phyloP scores from a whole-genome alignment of 768 basidiomycete genomes.

The Serendipita indica region DNA sequence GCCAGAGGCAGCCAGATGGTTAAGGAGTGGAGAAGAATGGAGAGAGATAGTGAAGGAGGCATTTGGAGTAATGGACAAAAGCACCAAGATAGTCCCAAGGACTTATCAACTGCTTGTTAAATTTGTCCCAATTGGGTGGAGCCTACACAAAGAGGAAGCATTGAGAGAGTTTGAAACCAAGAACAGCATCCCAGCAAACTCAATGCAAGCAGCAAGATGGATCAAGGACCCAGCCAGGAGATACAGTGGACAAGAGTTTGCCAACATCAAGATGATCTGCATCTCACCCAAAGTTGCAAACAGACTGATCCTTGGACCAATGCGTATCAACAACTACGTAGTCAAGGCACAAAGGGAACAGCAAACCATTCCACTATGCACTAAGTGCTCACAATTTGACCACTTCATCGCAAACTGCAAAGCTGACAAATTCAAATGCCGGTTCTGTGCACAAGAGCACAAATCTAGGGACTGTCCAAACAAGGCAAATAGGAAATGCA shows the following conservation, averaged over 20 bases:
- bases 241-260: not conserved
- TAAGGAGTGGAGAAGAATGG: too few relatives aligned
- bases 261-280: not conserved
- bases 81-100: not conserved
- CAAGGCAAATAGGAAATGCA: not conserved
- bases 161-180: not conserved
- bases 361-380: not conserved
- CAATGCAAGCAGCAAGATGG: not conserved
- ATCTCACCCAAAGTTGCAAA: not conserved
- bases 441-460: not conserved
- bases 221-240: not conserved
- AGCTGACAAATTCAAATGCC: not conserved
- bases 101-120: not conserved
- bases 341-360: not conserved
- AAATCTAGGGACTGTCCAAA: not conserved
- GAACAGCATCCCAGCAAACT: not conserved
- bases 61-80: too few relatives aligned
- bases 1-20: too few relatives aligned
- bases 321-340: too few relatives aligned
- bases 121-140: not conserved
- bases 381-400: not conserved
- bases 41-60: too few relatives aligned
- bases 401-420: not conserved
- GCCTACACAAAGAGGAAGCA: not conserved
- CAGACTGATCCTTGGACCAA: not conserved